A percentile compares a stretch with the other conserved stretches of the same genome.
Conservation (phyloP, 345 rosid species). For the Populus nigra region DNA sequence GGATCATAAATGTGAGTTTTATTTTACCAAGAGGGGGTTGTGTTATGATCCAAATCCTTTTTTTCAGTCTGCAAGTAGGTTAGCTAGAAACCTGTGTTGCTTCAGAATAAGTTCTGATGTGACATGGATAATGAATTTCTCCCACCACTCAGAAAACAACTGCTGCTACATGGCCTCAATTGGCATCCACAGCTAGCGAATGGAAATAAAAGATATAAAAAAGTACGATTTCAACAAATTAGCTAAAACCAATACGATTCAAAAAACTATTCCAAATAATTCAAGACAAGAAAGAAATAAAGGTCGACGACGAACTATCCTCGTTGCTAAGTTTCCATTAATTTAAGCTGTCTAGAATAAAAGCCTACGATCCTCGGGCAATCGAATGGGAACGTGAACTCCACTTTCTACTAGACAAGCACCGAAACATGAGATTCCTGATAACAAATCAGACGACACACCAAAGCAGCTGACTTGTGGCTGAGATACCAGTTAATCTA, state of each 20-base stretch:
- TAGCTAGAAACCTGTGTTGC: background rate
- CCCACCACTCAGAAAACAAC: too few species aligned
- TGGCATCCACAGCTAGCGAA: background rate
- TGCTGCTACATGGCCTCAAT: background rate
- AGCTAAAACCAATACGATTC: background rate
- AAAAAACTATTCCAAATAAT: background rate
- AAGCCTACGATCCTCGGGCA: background rate
- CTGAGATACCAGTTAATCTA: conserved; percentile 23
- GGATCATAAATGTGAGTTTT: background rate
- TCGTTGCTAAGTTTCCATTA: background rate
- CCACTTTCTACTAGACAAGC: conserved; percentile 7
- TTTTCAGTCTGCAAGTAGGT: background rate
- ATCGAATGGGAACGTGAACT: background rate
- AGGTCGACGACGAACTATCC: background rate
- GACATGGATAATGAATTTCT: background rate
- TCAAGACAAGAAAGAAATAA: background rate
- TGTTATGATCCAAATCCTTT: too few species aligned
- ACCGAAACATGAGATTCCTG: conserved; percentile 3
- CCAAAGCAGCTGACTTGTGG: background rate
- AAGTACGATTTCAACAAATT: background rate
- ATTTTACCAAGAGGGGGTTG: too few species aligned
- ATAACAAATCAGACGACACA: background rate
- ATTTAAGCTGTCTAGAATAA: conserved; percentile 13
- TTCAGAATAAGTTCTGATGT: background rate
- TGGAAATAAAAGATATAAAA: background rate